Evolutionary conservation across 129 eudicot genomes (phyloP), one percentile per base, ranked within the genome.

Genomic region (Flaveria linearis): DNA sequence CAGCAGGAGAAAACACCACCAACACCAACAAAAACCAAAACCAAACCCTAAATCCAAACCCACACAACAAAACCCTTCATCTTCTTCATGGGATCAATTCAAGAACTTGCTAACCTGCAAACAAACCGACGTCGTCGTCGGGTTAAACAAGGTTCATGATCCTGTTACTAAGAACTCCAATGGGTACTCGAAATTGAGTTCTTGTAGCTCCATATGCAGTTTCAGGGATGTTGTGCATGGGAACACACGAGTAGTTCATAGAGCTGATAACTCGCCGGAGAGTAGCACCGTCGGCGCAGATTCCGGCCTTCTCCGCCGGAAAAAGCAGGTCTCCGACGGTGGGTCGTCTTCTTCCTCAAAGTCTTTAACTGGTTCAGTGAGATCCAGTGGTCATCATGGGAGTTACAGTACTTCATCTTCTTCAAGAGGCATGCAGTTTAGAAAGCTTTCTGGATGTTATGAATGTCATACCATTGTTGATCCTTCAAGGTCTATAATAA

Each of bases 371-470:
- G 72, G 82, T 20, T 86, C 96, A 33, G 77, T 79, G 41, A 86
- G 91, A 80, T 89, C 98, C 69, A 73, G 57, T n/a, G 86, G 77
- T 12, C 62, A 65, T 12, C 62, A 65, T 53, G 83, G 62, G 49
- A 80, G 74, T 56, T 42, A 74, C 42, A 20, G 22, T 20, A 65
- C 69, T 14, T 80, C 79, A 3, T 63, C 69, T 25, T 72, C 72
- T 79, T 79, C 83, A 3, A 90, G 85, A 74, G 89, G 87, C 67
- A 93, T 93, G 85, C 94, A 88, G 2, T 90, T 92, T 52, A 86
- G 92, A 78, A 93, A 88, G 55, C 82, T 93, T 20, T 90, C 98
- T n/a, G 97, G 98, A 36, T 93, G 98, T 70, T 93, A 93, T 76
- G 98, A 93, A 78, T 93, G 98, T 30, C 81, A 91, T 67, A 84